Evolutionary conservation across 768 basidiomycete genomes (phyloP), one percentile per base, ranked within the genome.

Genomic region (Collybiopsis luxurians): DNA sequence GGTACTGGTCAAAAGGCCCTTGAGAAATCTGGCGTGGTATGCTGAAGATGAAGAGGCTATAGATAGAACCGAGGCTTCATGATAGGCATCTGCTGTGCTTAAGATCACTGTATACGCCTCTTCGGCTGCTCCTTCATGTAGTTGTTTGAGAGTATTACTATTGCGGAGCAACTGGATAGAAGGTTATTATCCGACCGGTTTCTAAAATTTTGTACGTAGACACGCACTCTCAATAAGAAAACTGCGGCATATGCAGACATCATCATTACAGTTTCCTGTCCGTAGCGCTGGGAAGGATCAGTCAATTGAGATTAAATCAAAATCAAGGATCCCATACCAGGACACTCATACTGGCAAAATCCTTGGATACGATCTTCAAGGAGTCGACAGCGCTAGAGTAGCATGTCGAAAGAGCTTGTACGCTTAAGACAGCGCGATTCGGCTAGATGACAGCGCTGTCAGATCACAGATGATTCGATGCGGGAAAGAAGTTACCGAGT

Each of bases 211-310:
- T 34, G 17, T n/a, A 30, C 7, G 23, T 21, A 44, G 31, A n/a
- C 19, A 62, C 70, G 52, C 66, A 89, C 92, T 78, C 80, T 86
- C 61, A 93, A 74, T 60, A 94, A 72, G 66, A 91, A 87, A 36
- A 93, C 84, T 19, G 91, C 90, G 46, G 88, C 84, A 64, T 93
- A 93, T 24, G 90, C 92, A 19, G 88, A 89, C 91, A 93, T 93
- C 45, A 89, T 82, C 7, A 87, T 86, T 59, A 91, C 83, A 4
- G 89, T 87, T 67, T 93, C 91, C 73, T 93, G 92, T 7, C 87
- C 82, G 63, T 93, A 94, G 44, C 87, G 86, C 90, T 92, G 67
- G 15, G 59, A 15, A 40, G 59, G 34, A 51, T 46, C 40, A 26
- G 53, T 13, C 28, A 31, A 31, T 15, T 4, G 40, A 13, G 19